A percentile compares a stretch with the other conserved stretches of the same genome.
Conservation (phyloP, 1,139 yeast species). For the Sugiyamaella pinicola region DNA sequence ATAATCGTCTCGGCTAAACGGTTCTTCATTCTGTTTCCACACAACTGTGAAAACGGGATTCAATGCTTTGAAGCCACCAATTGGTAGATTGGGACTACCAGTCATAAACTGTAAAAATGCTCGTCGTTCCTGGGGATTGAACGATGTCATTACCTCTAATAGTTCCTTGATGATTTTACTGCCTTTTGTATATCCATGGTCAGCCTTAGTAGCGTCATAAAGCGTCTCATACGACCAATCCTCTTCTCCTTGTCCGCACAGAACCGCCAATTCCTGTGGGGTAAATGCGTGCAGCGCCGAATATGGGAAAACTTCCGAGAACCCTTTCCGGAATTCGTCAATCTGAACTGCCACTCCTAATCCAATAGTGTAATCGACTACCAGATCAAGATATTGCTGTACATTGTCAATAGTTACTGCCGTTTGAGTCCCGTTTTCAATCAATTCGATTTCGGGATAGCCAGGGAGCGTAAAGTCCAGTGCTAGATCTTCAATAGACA, state of each 20-base stretch:
- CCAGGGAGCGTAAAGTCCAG: slow-evolving; percentile 81
- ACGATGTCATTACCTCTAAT: slow-evolving; percentile 59
- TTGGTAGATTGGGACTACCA: slow-evolving; percentile 89
- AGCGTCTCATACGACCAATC: slow-evolving; percentile 78
- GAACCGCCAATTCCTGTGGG: slow-evolving; percentile 66
- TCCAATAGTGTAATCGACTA: slow-evolving; percentile 64
- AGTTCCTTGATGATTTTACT: slow-evolving; percentile 64
- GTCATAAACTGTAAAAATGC: slow-evolving; percentile 84
- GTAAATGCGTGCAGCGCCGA: slow-evolving; percentile 70
- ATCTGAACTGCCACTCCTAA: slow-evolving; percentile 68
- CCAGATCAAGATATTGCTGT: slow-evolving; percentile 56
- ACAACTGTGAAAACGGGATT: slow-evolving; percentile 88
- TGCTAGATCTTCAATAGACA: slow-evolving; percentile 55
- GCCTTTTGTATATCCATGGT: slow-evolving; percentile 84
- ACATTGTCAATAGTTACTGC: slow-evolving; percentile 58
- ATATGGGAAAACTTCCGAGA: slow-evolving; percentile 81
- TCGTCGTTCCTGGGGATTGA: slow-evolving; percentile 60
- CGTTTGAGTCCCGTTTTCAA: slow-evolving; percentile 56
- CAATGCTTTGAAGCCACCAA: slow-evolving; percentile 88
- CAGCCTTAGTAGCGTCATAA: slow-evolving; percentile 67
- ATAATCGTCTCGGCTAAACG: slow-evolving; percentile 70
- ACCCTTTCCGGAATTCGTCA: slow-evolving; percentile 74
- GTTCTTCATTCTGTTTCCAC: slow-evolving; percentile 65
- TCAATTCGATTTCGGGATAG: slow-evolving; percentile 59
- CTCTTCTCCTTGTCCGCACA: slow-evolving; percentile 77